Evolutionary conservation across 306 rosid genomes (phyloP), one percentile per base, ranked within the genome.

Genomic region (Cucurbita moschata): DNA sequence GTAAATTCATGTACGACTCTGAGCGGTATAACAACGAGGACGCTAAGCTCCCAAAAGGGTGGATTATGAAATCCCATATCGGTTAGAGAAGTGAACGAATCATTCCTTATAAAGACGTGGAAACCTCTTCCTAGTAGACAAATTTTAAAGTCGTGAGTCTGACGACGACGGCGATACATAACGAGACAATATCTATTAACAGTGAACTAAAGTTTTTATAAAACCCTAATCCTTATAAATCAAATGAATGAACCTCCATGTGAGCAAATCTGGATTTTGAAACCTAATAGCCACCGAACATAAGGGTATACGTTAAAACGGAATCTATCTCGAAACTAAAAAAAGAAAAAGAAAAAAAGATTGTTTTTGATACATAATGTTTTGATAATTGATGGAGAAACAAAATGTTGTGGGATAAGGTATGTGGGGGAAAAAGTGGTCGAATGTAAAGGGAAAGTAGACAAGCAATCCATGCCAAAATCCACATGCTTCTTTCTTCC

Each of bases 401-500:
- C 54, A 66, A 66, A 66, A 5, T 19, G 72, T 66, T 3, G 47
- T 39, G 49, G 46, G 49, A 63, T 39, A 63, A 63, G 69, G 69
- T 16, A 63, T 63, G 39, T 61, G 44, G 44, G 13, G 19, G 0
- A 37, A 60, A 61, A 57, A 23, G 19, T 61, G 44, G 43, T 35
- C 14, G 6, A 64, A 16, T 66, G 53, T 66, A 44, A 42, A 66
- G 72, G 10, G 16, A 63, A 66, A 21, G 38, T 63, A 63, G 69
- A 63, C 69, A 66, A 66, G 44, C 72, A 66, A 66, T 16, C 54
- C 5, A 61, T 63, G 35, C 70, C 50, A 63, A 78, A 75, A 60
- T 26, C 51, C 76, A 71, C 85, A 71, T 78, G 85, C 44, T 61
- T 15, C 72, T 43, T 9, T 37, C 13, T 8, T 35, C 8, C 56